Evolutionary conservation across 768 basidiomycete species (phyloP), one percentile per base, ranked within the genome.

Genomic region (Phylloporus sp.): DNA sequence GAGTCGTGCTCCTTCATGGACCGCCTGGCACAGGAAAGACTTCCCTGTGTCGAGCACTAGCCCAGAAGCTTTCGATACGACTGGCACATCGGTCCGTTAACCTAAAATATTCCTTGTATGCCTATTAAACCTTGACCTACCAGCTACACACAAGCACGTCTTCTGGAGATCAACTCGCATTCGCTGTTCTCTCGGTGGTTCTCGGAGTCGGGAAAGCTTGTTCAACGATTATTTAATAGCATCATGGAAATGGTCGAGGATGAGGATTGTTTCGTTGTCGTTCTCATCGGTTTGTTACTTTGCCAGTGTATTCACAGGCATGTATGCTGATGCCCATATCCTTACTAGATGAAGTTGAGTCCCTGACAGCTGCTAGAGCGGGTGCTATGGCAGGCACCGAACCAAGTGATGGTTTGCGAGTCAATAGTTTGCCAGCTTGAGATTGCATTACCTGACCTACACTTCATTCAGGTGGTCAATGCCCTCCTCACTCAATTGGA

Each of bases 161-260:
- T 99, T 11, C 80, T 99, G 40, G 97, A 99, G 69, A 97, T 99
- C 63, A 98, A 98, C 66, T 95, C 97, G 0, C 97, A 98, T 71
- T 97, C 95, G 2, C 78, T 99, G 15, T 98, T 99, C 68, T 95
- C 92, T 15, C 90, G 94, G 60, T 99, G 97, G 95, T 99, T 98
- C 72, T 97, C 95, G 0, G 97, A 99, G 66, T 97, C 94, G 0
- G 97, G 97, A 15, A 99, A 99, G 69, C 82, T 99, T 26, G 97
- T 99, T 2, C 95, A 98, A 63, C 82, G 88, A 42, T 75, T 99
- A 16, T 99, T 98, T 66, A 81, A 78, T 34, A 88, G 80, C 52
- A 92, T 99, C 50, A 89, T 80, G 34, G 94, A 97, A 57, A 78
- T 98, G 70, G 86, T 90, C 0, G 94, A 97, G 45, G 94, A 97